phyloP scores from a whole-genome alignment of 78 protist species.

The Pelomyxa schiedti region DNA sequence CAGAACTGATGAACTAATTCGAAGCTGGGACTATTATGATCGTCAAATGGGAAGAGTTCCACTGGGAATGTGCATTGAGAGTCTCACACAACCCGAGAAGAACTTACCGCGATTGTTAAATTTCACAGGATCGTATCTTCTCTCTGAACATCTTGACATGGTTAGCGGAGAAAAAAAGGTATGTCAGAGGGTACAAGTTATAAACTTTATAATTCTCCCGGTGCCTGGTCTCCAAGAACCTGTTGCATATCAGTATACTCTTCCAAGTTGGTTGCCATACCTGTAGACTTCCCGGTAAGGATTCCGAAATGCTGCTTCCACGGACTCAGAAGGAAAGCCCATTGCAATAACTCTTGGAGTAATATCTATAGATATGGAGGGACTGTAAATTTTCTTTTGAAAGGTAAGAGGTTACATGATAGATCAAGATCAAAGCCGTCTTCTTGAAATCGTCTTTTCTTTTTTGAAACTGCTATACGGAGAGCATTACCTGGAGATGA shows the following conservation, averaged over 20 bases:
- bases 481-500: too few species aligned
- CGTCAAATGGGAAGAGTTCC: slow-evolving; percentile 58
- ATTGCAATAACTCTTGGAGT: slow-evolving; percentile 51
- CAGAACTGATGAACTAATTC: slow-evolving; percentile 39
- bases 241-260: background rate
- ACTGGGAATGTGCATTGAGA: slow-evolving; percentile 3
- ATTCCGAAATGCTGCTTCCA: too few species aligned
- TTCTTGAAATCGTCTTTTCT: slow-evolving; percentile 55
- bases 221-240: slow-evolving; percentile 37
- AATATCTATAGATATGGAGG: slow-evolving; percentile 31
- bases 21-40: slow-evolving; percentile 67
- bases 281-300: slow-evolving; percentile 45
- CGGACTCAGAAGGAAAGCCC: slow-evolving; percentile 67
- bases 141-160: slow-evolving; percentile 58
- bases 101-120: slow-evolving; percentile 47
- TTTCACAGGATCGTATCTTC: slow-evolving; percentile 50
- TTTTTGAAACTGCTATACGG: slow-evolving; percentile 47
- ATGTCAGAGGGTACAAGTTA: slow-evolving; percentile 63
- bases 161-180: background rate
- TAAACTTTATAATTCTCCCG: slow-evolving; percentile 57
- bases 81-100: background rate
- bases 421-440: slow-evolving; percentile 55
- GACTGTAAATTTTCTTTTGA: too few species aligned
- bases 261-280: background rate
- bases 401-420: slow-evolving; percentile 17